Evolutionary conservation across 176 grass and related monocot species (phyloP).

Genomic region (Secale cereale): DNA sequence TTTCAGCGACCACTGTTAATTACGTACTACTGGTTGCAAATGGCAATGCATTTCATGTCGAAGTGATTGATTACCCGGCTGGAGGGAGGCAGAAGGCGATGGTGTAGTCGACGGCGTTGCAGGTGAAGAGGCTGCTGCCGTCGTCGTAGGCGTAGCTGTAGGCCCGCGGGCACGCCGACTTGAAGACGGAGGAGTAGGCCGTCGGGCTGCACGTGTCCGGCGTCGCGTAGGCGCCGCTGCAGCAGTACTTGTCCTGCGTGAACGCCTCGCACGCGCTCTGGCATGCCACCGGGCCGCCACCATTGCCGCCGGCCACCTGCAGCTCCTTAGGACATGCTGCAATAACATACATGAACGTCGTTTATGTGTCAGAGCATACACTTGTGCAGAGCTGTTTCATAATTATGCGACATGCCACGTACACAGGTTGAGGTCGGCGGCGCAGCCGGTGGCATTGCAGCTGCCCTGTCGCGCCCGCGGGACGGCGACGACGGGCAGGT

Average conservation of each 20-base stretch:
- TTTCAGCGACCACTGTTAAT: background rate
- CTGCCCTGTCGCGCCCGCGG: slow-evolving; percentile 42
- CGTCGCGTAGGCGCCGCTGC: slow-evolving; percentile 80
- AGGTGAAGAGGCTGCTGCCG: slow-evolving; percentile 77
- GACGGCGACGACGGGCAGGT: slow-evolving; percentile 67
- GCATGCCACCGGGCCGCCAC: slow-evolving; percentile 62
- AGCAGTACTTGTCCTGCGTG: slow-evolving; percentile 78
- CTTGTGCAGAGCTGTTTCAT: background rate
- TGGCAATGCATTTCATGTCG: background rate
- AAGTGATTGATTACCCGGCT: slow-evolving; percentile 28
- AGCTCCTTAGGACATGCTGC: slow-evolving; percentile 83
- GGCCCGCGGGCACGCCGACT: slow-evolving; percentile 74
- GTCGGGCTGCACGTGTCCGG: slow-evolving; percentile 67
- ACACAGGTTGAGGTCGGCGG: slow-evolving; percentile 75
- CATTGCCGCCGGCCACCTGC: slow-evolving; percentile 46
- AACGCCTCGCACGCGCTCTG: slow-evolving; percentile 89
- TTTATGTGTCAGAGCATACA: background rate
- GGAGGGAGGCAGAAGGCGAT: slow-evolving; percentile 75
- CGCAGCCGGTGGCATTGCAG: slow-evolving; percentile 73
- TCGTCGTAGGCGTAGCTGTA: slow-evolving; percentile 97
- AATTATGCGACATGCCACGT: background rate
- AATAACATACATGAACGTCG: background rate
- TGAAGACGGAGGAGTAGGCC: slow-evolving; percentile 70
- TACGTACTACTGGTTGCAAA: background rate
- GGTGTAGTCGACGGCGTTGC: slow-evolving; percentile 65